Base-by-base conservation (phyloP, 75 land plant genomes). In the Selaginella moellendorffii region DNA sequence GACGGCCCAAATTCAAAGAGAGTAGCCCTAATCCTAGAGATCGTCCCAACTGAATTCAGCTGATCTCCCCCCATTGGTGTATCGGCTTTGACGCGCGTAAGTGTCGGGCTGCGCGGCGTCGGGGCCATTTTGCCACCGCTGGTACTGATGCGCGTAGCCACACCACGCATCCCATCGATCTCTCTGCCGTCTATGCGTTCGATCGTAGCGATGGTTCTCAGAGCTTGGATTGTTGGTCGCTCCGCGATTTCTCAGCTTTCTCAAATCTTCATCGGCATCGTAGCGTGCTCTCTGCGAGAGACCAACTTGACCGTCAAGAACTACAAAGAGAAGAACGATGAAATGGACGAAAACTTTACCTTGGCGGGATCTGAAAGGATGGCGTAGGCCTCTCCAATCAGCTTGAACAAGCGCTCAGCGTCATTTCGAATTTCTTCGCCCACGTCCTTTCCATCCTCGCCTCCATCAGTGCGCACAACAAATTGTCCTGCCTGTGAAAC, bases 311-410 rank as follows among this genome's bases (percentile, higher is more conserved):
- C 29, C 14, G 8, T 29, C 36, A 24, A 28, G n/a, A 52, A 61
- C 24, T n/a, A n/a, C n/a, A n/a, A n/a, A n/a, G n/a, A n/a, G n/a
- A n/a, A n/a, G n/a, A n/a, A 46, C 10, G 22, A 20, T 8, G 20
- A 58, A 17, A 58, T 12, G 21, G 14, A 36, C 5, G 2, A 18
- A 28, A 24, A 28, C 28, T 54, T 61, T 31, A 88, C 96, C 96
- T 95, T 95, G 14, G 67, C 30, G 36, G 96, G 82, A 56, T 95
- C 97, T 25, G 96, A 95, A 51, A 90, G 79, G 51, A 84, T 73
- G 14, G 90, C 84, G 72, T 95, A 89, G 28, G 97, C 91, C 73
- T 95, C 99, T 58, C 91, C 99, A 73, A 95, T 95, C 76, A 95
- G 81, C 68, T 95, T 95, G 65, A 95, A 95, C 29, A 95, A 81